phyloP scores from a whole-genome alignment of 371 early-diverging fungal genomes.

The Zychaea mexicana region DNA sequence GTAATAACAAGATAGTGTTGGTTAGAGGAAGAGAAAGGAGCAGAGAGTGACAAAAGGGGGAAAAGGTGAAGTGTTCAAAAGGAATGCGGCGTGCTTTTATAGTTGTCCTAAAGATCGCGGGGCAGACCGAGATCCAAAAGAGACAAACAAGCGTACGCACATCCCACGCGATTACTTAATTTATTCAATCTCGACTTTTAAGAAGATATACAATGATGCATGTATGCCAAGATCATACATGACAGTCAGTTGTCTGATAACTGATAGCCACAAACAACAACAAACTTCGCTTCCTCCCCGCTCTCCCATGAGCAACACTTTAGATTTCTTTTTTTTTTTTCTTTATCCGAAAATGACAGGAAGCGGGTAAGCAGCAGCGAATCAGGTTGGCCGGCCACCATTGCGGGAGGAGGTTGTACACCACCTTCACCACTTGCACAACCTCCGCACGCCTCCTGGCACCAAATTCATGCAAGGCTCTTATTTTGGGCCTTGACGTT shows the following conservation, averaged over 20 bases:
- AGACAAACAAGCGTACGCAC: neutral
- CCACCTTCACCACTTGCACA: no score
- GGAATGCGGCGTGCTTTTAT: slow-evolving; percentile 12
- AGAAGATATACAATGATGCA: neutral
- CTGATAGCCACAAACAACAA: no score
- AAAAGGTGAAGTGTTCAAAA: no score
- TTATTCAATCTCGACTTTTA: neutral
- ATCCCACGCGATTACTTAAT: neutral
- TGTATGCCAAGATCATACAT: neutral
- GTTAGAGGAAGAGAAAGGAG: neutral
- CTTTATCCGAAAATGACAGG: no score
- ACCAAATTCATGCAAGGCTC: no score
- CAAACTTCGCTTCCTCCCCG: no score
- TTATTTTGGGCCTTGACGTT: no score
- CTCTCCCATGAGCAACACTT: neutral
- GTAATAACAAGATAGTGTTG: neutral
- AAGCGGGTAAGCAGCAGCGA: neutral
- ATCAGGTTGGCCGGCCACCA: neutral
- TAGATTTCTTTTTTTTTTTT: no score
- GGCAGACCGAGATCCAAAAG: slow-evolving; percentile 20
- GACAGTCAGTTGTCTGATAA: no score
- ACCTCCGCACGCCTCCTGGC: no score
- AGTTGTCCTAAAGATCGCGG: slow-evolving; percentile 12
- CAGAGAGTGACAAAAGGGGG: neutral
- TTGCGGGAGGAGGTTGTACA: no score